Conservation (phyloP, 2,329 filamentous ascomycete genomes). For the Graphilbum fragrans region DNA sequence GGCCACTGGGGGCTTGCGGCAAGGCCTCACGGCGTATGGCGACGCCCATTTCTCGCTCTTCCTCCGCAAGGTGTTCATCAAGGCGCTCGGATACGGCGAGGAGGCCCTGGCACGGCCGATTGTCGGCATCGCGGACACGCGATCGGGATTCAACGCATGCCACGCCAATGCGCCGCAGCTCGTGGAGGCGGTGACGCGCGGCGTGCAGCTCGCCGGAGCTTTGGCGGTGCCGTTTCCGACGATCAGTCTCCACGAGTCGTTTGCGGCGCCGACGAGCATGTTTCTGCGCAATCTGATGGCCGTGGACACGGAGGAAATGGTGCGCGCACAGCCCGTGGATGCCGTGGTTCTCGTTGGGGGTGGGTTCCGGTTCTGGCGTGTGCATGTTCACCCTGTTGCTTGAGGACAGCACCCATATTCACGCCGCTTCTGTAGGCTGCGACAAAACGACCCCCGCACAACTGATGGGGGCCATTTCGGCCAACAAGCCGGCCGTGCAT, state of each 20-base stretch:
- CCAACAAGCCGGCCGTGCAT: conserved; percentile 59
- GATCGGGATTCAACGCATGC: conserved; percentile 62
- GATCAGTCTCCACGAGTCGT: conserved; percentile 59
- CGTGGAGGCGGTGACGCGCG: conserved; percentile 57
- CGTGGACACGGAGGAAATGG: conserved; percentile 74
- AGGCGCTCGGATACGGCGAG: conserved; percentile 61
- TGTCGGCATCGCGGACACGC: conserved; percentile 64
- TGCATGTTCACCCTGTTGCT: not conserved
- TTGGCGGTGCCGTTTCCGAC: conserved; percentile 63
- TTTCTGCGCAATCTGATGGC: conserved; percentile 64
- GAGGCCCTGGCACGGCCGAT: conserved; percentile 59
- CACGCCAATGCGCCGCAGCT: conserved; percentile 62
- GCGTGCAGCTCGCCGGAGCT: conserved; percentile 54
- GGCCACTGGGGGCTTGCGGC: conserved; percentile 40
- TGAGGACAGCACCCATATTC: too few relatives aligned
- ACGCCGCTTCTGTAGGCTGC: conserved; percentile 52
- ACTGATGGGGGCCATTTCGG: conserved; percentile 63
- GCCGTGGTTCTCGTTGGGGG: conserved; percentile 56
- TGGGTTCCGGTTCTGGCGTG: conserved; percentile 16
- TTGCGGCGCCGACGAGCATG: conserved; percentile 63
- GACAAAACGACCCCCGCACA: conserved; percentile 67
- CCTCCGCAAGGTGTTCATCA: conserved; percentile 66
- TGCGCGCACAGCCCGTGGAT: conserved; percentile 58
- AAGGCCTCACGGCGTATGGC: conserved; percentile 56
- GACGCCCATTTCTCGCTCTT: conserved; percentile 67